phyloP scores from a whole-genome alignment of 768 basidiomycete species.

The Agaricus blazei region DNA sequence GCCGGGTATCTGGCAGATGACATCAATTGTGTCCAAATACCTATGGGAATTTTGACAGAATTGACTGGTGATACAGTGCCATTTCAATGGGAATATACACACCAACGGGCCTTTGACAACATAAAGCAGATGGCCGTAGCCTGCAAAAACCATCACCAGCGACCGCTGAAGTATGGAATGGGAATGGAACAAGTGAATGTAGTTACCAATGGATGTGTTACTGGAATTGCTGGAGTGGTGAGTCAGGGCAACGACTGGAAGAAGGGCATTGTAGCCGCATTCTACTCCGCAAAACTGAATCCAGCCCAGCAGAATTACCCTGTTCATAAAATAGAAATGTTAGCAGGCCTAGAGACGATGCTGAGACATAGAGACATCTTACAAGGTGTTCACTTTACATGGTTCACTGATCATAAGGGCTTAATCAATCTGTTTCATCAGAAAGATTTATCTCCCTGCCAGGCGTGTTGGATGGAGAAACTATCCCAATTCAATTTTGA shows the following conservation, averaged over 20 bases:
- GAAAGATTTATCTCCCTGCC: conserved; percentile 24
- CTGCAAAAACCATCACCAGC: conserved; percentile 17
- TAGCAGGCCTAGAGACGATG: conserved; percentile 30
- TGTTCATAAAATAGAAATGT: conserved; percentile 33
- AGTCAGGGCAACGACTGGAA: conserved; percentile 20
- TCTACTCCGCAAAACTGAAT: conserved; percentile 31
- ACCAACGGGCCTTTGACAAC: conserved; percentile 29
- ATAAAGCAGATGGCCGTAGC: conserved; percentile 21
- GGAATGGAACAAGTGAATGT: conserved; percentile 20
- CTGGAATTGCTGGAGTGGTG: conserved; percentile 24
- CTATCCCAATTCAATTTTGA: conserved; percentile 17
- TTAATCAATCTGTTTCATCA: conserved; percentile 25
- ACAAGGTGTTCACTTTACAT: conserved; percentile 22
- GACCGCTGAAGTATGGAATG: conserved; percentile 15
- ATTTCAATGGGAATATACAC: conserved; percentile 22
- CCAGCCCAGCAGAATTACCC: conserved; percentile 34
- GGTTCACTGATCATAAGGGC: conserved; percentile 25
- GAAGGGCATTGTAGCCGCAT: conserved; percentile 21
- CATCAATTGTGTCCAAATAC: conserved; percentile 25
- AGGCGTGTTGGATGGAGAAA: conserved; percentile 32
- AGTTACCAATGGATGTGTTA: conserved; percentile 25
- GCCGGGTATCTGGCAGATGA: conserved; percentile 28
- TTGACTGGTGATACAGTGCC: conserved; percentile 19
- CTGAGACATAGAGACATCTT: conserved; percentile 22
- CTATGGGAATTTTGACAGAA: conserved; percentile 28